Base-by-base conservation (phyloP, 2,329 filamentous ascomycete genomes). In the Diaporthe capsici region DNA sequence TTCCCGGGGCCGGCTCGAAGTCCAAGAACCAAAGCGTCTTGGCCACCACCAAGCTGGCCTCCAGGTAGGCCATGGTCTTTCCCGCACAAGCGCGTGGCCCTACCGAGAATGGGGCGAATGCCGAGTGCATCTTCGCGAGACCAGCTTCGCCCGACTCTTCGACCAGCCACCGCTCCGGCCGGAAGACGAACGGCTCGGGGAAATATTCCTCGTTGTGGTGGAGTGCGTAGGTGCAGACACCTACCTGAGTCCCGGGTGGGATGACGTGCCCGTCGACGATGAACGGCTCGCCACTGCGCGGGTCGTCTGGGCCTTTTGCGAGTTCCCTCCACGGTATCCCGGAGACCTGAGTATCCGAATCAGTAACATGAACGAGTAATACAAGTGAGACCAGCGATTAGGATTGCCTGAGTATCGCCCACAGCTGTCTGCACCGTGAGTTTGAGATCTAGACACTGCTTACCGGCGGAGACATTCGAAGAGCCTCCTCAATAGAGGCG, bases 81-180 rank as follows among this genome's bases (percentile, higher is more conserved):
- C 74, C 70, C 8, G 57, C 61, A 31, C 72, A 74, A 6, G n/a
- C 13, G 9, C 60, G 72, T 9, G 31, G n/a, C 1, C 60, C 72
- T 9, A 58, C 25, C 5, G 72, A 68, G 39, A 74, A 74, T 2
- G 58, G 42, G 3, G 34, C 49, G 20, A 74, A 68, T 44, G 72
- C 72, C 20, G 44, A 17, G 12, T 42, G 42, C 49, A 63, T 82
- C 83, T 20, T 77, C 3, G 47, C 42, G 81, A 13, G 81, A 80
- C 34, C 84, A 8, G 17, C 28, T n/a, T 68, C 44, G 9, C 58
- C 73, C 22, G 20, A 39, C 53, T 71, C 72, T 17, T 44, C 47
- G 7, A 47, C 28, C 55, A 87, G 83, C 86, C 86, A 88, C n/a
- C 86, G 82, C 77, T 87, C 84, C 0, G 86, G 86, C 15, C 84